These are phyloP conservation scores for Populus hybrid DNA, from an alignment of 441 rosid species.

Conservation along the genomic window DNA sequence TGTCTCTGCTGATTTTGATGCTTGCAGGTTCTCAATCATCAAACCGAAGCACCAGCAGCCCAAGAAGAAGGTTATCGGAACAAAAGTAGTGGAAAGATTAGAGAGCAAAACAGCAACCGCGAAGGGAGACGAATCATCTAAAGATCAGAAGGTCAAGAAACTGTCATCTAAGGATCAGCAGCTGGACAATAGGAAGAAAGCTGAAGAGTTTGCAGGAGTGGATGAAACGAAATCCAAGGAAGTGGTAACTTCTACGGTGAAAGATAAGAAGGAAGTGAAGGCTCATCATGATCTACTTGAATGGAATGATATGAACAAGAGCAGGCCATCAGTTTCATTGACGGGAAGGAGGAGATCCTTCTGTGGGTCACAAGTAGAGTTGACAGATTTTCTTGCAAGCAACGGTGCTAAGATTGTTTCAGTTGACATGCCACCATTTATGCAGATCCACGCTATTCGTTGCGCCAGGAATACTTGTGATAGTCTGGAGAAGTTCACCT, in stretches of 20 bases:
- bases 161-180: conserved; percentile 11
- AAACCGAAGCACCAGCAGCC: conserved; percentile 21
- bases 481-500: conserved; percentile 52
- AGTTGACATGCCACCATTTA: conserved; percentile 60
- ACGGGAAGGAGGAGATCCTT: conserved; percentile 48
- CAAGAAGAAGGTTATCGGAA: conserved; percentile 13
- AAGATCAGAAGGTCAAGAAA: conserved; percentile 24
- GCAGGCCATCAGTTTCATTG: conserved; percentile 31
- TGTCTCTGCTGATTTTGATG: conserved; percentile 49
- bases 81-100: background rate
- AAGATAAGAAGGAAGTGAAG: conserved; percentile 2
- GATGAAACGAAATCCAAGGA: conserved; percentile 5
- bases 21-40: conserved; percentile 25
- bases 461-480: conserved; percentile 50
- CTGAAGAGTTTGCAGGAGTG: background rate
- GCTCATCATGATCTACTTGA: conserved; percentile 24
- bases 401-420: conserved; percentile 53
- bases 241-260: background rate
- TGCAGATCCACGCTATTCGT: conserved; percentile 67
- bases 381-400: conserved; percentile 43
- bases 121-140: conserved; percentile 16
- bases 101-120: conserved; percentile 11
- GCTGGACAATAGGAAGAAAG: conserved; percentile 15
- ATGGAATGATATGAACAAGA: conserved; percentile 27
- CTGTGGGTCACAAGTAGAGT: conserved; percentile 39